phyloP scores from a whole-genome alignment of 164 flowering plant species.

The Magnolia kwangsiensis region DNA sequence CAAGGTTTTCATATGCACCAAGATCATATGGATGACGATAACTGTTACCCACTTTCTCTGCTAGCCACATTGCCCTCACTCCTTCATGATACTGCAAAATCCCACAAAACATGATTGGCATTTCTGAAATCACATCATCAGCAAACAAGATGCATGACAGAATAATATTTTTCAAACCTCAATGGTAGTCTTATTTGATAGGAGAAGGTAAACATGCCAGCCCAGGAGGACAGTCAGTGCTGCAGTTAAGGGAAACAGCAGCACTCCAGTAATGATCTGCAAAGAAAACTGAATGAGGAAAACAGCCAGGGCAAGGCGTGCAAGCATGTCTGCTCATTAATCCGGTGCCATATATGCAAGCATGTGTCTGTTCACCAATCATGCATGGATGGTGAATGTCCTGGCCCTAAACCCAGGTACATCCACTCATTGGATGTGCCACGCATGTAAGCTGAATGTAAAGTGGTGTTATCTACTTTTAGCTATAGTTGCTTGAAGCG shows the following conservation, averaged over 20 bases:
- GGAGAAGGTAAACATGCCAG: constrained; percentile 79
- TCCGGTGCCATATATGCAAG: not conserved
- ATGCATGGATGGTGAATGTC: not conserved
- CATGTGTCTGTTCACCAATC: not conserved
- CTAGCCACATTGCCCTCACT: constrained; percentile 96
- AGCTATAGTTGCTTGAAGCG: too few species aligned
- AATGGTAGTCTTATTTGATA: constrained; percentile 87
- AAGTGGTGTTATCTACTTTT: too few species aligned
- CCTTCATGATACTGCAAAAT: constrained; percentile 86
- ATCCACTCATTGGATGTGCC: too few species aligned
- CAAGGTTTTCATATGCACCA: constrained; percentile 75
- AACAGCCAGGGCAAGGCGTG: too few species aligned
- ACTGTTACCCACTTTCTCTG: constrained; percentile 77
- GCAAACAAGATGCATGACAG: not conserved
- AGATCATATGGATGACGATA: constrained; percentile 82
- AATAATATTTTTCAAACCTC: constrained; percentile 51
- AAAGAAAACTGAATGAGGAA: not conserved
- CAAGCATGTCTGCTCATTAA: too few species aligned
- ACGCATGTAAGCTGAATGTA: too few species aligned
- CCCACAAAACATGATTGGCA: not conserved
- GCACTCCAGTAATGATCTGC: constrained; percentile 67
- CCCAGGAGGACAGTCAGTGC: constrained; percentile 68
- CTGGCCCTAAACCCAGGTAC: too few species aligned
- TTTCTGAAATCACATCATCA: not conserved
- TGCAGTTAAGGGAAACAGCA: constrained; percentile 58